These are phyloP conservation scores for Aphanoascus verrucosus DNA, from an alignment of 2,329 filamentous ascomycete genomes.

Conservation along the genomic window DNA sequence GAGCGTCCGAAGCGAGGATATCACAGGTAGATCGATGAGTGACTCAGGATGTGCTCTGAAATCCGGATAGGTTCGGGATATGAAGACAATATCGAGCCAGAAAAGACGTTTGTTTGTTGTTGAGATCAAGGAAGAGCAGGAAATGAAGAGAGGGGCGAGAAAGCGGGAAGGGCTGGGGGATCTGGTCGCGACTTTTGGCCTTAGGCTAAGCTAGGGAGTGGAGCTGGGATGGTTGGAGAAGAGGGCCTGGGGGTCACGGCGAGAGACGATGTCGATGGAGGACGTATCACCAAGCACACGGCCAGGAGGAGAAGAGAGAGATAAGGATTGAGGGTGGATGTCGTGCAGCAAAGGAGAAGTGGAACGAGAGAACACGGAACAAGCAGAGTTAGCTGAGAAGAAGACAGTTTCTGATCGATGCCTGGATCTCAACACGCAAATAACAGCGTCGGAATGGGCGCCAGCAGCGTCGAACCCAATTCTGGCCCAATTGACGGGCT, in stretches of 20 bases:
- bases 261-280: neutral
- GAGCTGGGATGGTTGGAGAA: neutral
- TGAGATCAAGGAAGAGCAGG: neutral
- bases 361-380: slow-evolving; percentile 14
- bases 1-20: neutral
- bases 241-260: neutral
- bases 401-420: slow-evolving; percentile 16
- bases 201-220: neutral
- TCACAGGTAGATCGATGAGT: neutral
- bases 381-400: slow-evolving; percentile 7
- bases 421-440: neutral
- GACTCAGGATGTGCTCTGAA: too few relatives aligned
- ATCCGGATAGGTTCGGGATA: too few relatives aligned
- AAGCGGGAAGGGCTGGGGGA: slow-evolving; percentile 1
- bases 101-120: neutral
- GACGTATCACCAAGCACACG: neutral
- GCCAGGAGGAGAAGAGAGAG: slow-evolving; percentile 8
- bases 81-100: too few relatives aligned
- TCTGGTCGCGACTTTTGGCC: neutral
- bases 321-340: neutral
- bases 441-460: too few relatives aligned
- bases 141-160: neutral
- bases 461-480: slow-evolving; percentile 3
- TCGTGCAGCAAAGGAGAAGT: slow-evolving; percentile 15
- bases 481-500: slow-evolving; percentile 4